These are phyloP conservation scores for Penicillium freii DNA, from an alignment of 2,329 filamentous ascomycete species.

Conservation along the genomic window DNA sequence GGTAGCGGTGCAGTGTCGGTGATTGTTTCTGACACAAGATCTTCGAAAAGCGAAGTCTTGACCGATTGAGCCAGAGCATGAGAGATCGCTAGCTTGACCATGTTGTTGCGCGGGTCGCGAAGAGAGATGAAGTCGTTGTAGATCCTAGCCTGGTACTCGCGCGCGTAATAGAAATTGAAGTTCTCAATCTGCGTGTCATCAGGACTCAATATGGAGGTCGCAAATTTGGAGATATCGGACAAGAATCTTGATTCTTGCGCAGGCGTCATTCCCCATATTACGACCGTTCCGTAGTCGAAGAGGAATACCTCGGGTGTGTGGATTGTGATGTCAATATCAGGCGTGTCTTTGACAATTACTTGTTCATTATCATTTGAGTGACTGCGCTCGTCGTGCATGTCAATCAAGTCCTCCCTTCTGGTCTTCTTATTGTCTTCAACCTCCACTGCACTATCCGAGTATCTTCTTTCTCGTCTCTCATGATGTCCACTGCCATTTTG, in stretches of 20 bases:
- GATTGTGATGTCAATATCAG: constrained; percentile 81
- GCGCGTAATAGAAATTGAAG: constrained; percentile 99
- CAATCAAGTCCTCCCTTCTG: constrained; percentile 61
- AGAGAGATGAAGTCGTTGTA: constrained; percentile 99
- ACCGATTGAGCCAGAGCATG: constrained; percentile 94
- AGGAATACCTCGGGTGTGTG: constrained; percentile 94
- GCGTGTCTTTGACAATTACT: constrained; percentile 37
- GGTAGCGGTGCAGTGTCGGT: constrained; percentile 91
- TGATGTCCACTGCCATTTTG: constrained; percentile 32
- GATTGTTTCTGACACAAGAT: constrained; percentile 90
- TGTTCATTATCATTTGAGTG: constrained; percentile 29
- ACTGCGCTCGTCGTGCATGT: constrained; percentile 52
- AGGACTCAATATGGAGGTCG: constrained; percentile 79
- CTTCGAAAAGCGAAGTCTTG: constrained; percentile 96
- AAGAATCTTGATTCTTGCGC: constrained; percentile 85
- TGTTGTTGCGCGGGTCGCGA: constrained; percentile 91
- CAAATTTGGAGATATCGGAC: constrained; percentile 91
- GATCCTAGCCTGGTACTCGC: constrained; percentile 95
- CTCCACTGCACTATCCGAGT: constrained; percentile 66
- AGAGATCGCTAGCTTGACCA: constrained; percentile 95
- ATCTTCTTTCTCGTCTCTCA: constrained; percentile 59
- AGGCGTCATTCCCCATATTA: constrained; percentile 97
- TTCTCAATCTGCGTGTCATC: constrained; percentile 94
- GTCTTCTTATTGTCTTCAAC: constrained; percentile 59
- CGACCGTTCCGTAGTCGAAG: constrained; percentile 95